Evolutionary conservation across 2,329 filamentous ascomycete genomes (phyloP).

Genomic region (Hypoxylon sp.): DNA sequence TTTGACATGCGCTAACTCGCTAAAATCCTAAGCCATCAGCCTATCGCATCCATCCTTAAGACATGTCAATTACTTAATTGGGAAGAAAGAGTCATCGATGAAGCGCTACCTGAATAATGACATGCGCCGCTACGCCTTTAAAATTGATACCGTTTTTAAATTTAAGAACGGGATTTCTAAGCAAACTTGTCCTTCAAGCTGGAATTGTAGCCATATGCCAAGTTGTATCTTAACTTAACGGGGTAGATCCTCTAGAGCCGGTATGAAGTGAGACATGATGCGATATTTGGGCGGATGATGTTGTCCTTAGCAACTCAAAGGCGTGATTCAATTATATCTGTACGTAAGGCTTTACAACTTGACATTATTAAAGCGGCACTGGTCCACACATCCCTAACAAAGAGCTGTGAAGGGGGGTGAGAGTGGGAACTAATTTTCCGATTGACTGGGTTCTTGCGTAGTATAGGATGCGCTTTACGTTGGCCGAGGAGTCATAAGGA

Average conservation of each 20-base stretch:
- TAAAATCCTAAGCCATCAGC: slow-evolving; percentile 17
- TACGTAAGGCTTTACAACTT: slow-evolving; percentile 3
- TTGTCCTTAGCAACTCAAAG: slow-evolving; percentile 25
- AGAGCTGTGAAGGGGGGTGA: background rate
- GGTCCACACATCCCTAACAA: slow-evolving; percentile 12
- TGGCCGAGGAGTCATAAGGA: slow-evolving; percentile 27
- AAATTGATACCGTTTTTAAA: slow-evolving; percentile 5
- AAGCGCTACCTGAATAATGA: slow-evolving; percentile 10
- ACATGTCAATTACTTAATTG: slow-evolving; percentile 34
- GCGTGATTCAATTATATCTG: slow-evolving; percentile 21
- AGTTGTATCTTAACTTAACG: background rate
- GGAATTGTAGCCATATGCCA: background rate
- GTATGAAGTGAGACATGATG: slow-evolving; percentile 29
- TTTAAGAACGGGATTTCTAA: slow-evolving; percentile 5
- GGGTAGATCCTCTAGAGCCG: background rate
- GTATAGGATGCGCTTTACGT: slow-evolving; percentile 8
- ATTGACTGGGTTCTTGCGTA: slow-evolving; percentile 1
- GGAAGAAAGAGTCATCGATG: slow-evolving; percentile 42
- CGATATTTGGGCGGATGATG: slow-evolving; percentile 29
- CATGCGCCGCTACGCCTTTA: background rate
- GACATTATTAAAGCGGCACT: slow-evolving; percentile 33
- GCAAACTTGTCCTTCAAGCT: background rate
- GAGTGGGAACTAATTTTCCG: slow-evolving; percentile 1
- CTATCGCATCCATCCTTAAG: slow-evolving; percentile 32
- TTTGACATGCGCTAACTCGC: slow-evolving; percentile 38